Evolutionary conservation across 2,329 filamentous ascomycete genomes (phyloP).

Genomic region (Tolypocladium ovalisporum): DNA sequence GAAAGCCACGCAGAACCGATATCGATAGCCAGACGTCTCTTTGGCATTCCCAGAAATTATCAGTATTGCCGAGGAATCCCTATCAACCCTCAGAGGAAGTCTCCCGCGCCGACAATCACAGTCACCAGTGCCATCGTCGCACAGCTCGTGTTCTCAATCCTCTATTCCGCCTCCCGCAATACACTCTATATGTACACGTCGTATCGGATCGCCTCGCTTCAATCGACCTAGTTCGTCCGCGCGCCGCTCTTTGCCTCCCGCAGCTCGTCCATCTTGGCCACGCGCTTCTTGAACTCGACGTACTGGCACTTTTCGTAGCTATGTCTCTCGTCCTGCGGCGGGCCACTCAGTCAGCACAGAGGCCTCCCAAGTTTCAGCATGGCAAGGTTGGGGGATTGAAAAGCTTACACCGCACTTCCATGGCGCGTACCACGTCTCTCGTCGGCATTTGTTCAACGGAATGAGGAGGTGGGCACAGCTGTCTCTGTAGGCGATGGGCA

Average conservation of each 20-base stretch:
- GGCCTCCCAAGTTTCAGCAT: not conserved
- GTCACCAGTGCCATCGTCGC: not conserved
- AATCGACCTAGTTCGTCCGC: constrained; percentile 61
- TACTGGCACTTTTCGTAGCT: constrained; percentile 99
- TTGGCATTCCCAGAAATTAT: not conserved
- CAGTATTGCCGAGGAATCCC: not conserved
- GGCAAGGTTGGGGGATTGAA: not conserved
- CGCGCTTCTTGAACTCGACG: constrained; percentile 95
- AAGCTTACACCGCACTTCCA: constrained; percentile 91
- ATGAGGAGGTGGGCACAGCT: constrained; percentile 92
- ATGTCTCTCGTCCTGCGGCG: constrained; percentile 82
- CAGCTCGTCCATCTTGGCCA: constrained; percentile 97
- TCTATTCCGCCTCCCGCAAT: not conserved
- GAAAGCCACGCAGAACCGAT: not conserved
- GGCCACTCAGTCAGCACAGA: constrained; percentile 4
- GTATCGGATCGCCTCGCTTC: not conserved
- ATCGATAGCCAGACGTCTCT: not conserved
- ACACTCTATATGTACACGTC: not conserved
- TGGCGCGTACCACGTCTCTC: constrained; percentile 83
- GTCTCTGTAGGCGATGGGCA: constrained; percentile 87
- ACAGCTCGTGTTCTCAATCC: not conserved
- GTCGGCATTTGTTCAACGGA: constrained; percentile 88
- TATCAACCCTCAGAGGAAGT: not conserved
- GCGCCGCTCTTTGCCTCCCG: constrained; percentile 73
- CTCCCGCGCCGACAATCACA: not conserved